A percentile compares a stretch with the other conserved stretches of the same genome.
Conservation (phyloP, 257 asterid genomes). For the Thymus quinquecostatus region DNA sequence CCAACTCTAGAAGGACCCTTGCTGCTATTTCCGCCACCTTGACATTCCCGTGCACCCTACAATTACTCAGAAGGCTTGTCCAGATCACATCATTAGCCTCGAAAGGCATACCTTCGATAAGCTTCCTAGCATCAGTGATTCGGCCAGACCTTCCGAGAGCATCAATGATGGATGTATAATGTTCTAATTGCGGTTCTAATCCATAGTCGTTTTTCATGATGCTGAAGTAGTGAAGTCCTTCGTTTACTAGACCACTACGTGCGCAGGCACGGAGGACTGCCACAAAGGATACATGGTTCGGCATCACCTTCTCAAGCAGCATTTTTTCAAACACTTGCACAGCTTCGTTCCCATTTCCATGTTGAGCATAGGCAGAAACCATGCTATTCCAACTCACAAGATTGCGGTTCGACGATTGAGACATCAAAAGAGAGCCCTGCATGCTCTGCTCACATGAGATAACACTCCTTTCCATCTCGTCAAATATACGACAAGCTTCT, state of each 20-base stretch:
- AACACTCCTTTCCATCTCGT: slow-evolving; percentile 67
- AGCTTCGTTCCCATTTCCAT: slow-evolving; percentile 50
- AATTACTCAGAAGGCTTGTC: slow-evolving; percentile 83
- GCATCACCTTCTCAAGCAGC: slow-evolving; percentile 43
- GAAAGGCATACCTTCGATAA: too few species aligned
- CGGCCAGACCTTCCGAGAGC: too few species aligned
- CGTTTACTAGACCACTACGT: slow-evolving; percentile 60
- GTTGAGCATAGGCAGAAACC: slow-evolving; percentile 63
- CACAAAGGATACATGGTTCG: slow-evolving; percentile 53
- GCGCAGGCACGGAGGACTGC: slow-evolving; percentile 71
- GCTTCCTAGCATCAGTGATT: too few species aligned
- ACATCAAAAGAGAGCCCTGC: too few species aligned
- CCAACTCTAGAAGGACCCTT: slow-evolving; percentile 57
- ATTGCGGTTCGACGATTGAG: too few species aligned
- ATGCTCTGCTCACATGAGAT: too few species aligned
- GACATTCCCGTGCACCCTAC: slow-evolving; percentile 55
- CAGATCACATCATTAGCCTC: slow-evolving; percentile 85
- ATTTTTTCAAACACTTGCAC: too few species aligned
- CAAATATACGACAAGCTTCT: slow-evolving; percentile 65
- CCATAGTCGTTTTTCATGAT: slow-evolving; percentile 15
- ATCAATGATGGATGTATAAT: too few species aligned
- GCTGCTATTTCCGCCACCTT: slow-evolving; percentile 57
- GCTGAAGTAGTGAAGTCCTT: too few species aligned
- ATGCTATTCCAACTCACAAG: too few species aligned
- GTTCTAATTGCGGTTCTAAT: too few species aligned